phyloP scores from a whole-genome alignment of 2,329 filamentous ascomycete genomes.

The Monilinia fructigena region DNA sequence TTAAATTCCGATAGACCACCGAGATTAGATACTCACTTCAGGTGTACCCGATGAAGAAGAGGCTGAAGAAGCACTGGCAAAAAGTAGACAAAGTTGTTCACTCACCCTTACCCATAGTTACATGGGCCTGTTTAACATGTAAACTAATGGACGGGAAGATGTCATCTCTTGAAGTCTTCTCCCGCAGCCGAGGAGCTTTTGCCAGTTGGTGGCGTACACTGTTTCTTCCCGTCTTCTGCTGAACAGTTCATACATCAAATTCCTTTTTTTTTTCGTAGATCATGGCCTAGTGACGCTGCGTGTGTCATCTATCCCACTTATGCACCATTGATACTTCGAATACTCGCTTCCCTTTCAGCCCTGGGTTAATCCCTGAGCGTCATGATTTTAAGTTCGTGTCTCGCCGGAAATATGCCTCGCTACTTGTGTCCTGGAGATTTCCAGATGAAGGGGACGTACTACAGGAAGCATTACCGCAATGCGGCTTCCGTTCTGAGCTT shows the following conservation, averaged over 20 bases:
- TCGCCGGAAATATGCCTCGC: conserved; percentile 10
- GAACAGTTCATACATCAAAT: conserved; percentile 18
- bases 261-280: conserved; percentile 6
- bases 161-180: not conserved
- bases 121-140: conserved; percentile 16
- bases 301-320: conserved; percentile 23
- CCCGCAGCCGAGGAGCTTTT: conserved; percentile 21
- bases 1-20: conserved; percentile 2
- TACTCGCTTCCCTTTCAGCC: not conserved
- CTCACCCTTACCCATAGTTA: conserved; percentile 10
- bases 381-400: conserved; percentile 15
- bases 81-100: conserved; percentile 17
- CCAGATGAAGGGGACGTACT: conserved; percentile 17
- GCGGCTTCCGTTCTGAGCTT: conserved; percentile 18
- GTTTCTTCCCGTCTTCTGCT: conserved; percentile 6
- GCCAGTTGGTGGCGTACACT: conserved; percentile 20
- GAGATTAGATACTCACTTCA: conserved; percentile 10
- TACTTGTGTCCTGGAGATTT: conserved; percentile 16
- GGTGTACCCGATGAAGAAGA: not conserved
- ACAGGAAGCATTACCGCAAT: conserved; percentile 17
- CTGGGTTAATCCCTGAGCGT: conserved; percentile 14
- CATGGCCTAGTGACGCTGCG: conserved; percentile 7
- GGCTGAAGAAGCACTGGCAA: conserved; percentile 8
- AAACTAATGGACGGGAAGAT: conserved; percentile 20
- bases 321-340: conserved; percentile 14